Conservation (phyloP, 805 yeast genomes). For the Citeromyces nyonsensis region DNA sequence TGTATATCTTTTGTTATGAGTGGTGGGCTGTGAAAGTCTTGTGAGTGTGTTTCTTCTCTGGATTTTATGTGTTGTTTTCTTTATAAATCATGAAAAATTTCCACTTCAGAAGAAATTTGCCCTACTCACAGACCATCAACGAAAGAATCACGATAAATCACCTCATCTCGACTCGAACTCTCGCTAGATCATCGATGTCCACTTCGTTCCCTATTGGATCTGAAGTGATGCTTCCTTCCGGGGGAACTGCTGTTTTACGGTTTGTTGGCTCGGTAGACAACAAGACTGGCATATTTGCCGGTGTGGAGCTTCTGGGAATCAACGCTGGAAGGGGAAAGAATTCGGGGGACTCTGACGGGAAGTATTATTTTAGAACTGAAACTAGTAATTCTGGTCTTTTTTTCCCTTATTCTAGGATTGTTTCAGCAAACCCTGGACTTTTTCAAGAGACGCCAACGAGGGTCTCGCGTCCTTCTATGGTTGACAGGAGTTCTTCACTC, state of each 20-base stretch:
- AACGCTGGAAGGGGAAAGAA: constrained; percentile 61
- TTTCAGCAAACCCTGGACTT: constrained; percentile 7
- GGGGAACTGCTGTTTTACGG: constrained; percentile 50
- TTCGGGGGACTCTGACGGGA: constrained; percentile 68
- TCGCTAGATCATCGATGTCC: background rate
- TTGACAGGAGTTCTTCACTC: constrained; percentile 1
- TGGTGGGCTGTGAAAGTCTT: no score
- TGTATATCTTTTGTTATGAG: no score
- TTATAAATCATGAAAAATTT: no score
- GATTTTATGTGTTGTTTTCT: no score
- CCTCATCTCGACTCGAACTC: background rate
- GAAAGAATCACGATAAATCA: no score
- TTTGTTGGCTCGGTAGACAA: constrained; percentile 63
- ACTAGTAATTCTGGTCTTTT: constrained; percentile 63
- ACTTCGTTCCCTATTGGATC: constrained; percentile 5
- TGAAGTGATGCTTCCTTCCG: constrained; percentile 35
- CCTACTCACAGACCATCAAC: no score
- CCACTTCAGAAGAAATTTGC: no score
- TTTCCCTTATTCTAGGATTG: constrained; percentile 34
- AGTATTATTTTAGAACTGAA: constrained; percentile 49
- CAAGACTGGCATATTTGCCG: constrained; percentile 69
- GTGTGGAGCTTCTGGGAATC: constrained; percentile 69
- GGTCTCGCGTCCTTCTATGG: background rate
- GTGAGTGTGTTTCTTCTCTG: no score
- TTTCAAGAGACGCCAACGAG: constrained; percentile 4